phyloP scores from a whole-genome alignment of 78 protist species.

The Creolimax fragrantissima region DNA sequence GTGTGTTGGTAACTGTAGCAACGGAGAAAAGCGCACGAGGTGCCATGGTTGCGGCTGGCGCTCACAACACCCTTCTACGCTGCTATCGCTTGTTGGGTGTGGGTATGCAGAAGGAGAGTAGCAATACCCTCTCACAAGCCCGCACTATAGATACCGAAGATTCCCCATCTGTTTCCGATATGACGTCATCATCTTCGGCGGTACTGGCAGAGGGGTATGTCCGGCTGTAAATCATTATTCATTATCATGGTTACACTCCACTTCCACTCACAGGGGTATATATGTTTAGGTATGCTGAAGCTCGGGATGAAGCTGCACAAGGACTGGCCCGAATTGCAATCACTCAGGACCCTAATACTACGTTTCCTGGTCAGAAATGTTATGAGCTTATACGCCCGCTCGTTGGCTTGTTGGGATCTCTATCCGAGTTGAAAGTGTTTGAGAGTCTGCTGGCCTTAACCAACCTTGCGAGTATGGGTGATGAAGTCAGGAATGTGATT shows the following conservation, averaged over 20 bases:
- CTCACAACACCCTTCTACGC: background rate
- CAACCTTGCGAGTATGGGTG: conserved; percentile 16
- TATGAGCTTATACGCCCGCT: conserved; percentile 12
- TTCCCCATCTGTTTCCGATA: background rate
- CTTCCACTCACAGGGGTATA: background rate
- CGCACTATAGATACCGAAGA: background rate
- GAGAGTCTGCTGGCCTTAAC: conserved; percentile 35
- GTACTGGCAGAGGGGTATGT: background rate
- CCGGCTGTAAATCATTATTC: too few species aligned
- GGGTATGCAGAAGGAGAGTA: background rate
- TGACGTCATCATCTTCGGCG: background rate
- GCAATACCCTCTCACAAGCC: background rate
- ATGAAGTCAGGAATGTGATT: background rate
- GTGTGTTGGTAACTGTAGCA: background rate
- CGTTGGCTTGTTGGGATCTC: background rate
- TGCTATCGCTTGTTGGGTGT: background rate
- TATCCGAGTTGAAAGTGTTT: background rate
- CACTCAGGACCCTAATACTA: conserved; percentile 11
- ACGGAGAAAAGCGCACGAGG: background rate
- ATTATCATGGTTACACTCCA: too few species aligned
- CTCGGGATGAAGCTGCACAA: conserved; percentile 3
- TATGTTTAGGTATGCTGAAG: background rate
- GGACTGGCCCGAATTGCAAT: conserved; percentile 25
- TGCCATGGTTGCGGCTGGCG: background rate
- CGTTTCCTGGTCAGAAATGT: background rate